phyloP scores from a whole-genome alignment of 768 basidiomycete genomes.

The Russula griseocarnosa region DNA sequence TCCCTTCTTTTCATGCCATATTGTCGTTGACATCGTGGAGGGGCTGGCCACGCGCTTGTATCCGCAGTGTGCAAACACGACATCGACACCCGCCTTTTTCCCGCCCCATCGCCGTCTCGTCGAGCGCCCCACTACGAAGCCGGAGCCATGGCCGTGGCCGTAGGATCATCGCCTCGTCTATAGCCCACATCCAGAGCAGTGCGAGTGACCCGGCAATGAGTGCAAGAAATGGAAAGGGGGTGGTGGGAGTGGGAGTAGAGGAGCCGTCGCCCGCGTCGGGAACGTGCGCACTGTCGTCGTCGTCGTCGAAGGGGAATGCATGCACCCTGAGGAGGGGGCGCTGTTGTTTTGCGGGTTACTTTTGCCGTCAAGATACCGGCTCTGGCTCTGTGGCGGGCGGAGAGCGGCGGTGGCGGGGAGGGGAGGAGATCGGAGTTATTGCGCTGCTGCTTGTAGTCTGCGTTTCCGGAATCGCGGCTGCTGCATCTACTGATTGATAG shows the following conservation, averaged over 20 bases:
- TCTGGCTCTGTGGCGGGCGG: not conserved
- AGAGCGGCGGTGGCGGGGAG: not conserved
- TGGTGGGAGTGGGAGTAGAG: not conserved
- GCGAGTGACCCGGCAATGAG: not conserved
- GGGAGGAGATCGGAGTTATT: not conserved
- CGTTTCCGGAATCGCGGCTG: not conserved
- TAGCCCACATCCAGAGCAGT: slow-evolving; percentile 15
- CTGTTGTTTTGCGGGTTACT: not conserved
- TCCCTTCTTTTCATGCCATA: not conserved
- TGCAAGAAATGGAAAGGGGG: not conserved
- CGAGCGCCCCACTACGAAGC: not conserved
- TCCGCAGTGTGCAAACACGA: slow-evolving; percentile 21
- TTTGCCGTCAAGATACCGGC: not conserved
- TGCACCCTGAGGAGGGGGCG: not conserved
- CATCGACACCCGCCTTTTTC: slow-evolving; percentile 16
- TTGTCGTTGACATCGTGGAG: slow-evolving; percentile 4
- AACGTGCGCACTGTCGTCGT: not conserved
- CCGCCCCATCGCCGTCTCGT: not conserved
- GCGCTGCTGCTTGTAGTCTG: not conserved
- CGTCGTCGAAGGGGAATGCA: not conserved
- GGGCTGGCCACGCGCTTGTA: slow-evolving; percentile 16
- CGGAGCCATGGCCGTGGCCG: not conserved
- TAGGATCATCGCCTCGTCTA: not conserved
- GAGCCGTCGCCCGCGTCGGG: not conserved
- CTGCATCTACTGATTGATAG: not conserved